Evolutionary conservation across 192 early-diverging fungal species (phyloP).

Genomic region (Neocallimastix lanati): DNA sequence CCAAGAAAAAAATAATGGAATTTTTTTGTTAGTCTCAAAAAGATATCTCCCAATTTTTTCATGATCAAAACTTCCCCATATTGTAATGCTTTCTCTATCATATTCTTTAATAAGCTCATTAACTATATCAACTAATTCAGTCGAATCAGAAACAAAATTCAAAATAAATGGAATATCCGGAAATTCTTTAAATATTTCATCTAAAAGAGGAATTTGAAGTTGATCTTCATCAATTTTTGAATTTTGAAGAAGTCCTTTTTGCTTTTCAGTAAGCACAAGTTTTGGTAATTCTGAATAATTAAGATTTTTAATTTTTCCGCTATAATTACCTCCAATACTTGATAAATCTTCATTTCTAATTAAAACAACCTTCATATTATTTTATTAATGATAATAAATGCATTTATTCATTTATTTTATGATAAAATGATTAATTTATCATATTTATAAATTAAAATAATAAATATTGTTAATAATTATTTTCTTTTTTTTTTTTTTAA

Average conservation of each 20-base stretch:
- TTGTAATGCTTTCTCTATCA: not conserved
- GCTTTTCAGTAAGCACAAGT: not conserved
- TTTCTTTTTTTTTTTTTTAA: too few relatives aligned
- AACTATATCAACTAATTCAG: not conserved
- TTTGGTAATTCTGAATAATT: not conserved
- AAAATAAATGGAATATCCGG: not conserved
- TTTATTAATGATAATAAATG: too few relatives aligned
- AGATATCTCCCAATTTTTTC: not conserved
- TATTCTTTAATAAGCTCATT: not conserved
- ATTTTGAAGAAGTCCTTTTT: not conserved
- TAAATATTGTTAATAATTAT: too few relatives aligned
- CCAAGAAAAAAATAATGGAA: not conserved
- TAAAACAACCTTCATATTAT: too few relatives aligned
- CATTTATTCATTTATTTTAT: too few relatives aligned
- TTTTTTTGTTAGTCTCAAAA: not conserved
- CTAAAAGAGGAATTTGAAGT: not conserved
- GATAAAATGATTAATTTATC: too few relatives aligned
- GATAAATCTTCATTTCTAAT: not conserved
- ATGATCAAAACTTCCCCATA: not conserved
- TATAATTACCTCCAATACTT: too few relatives aligned
- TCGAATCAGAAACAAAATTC: not conserved
- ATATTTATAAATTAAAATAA: too few relatives aligned
- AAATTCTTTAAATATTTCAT: not conserved
- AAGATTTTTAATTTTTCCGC: too few relatives aligned
- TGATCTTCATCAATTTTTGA: not conserved